Evolutionary conservation across 345 rosid species (phyloP), one percentile per base, ranked within the genome.

Genomic region (Luvunga scandens): DNA sequence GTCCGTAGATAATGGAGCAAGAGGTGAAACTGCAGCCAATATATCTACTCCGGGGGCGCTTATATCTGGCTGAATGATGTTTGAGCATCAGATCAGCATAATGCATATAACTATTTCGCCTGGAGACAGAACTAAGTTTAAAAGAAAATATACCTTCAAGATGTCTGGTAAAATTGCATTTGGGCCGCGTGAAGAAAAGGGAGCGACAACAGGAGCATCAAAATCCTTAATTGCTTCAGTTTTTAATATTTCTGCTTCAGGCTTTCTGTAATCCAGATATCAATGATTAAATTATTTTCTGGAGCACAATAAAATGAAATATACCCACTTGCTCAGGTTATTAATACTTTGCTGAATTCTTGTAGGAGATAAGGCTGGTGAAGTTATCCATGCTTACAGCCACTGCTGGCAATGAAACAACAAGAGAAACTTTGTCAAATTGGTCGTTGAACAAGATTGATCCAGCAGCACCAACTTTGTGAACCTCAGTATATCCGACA

Each of bases 111-210:
- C 16, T 68, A 13, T 2, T n/a, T 68, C 56, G 14, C 3, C 7
- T 9, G 30, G 25, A 6, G 21, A 68, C 1, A 68, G 56, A 4
- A 18, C 30, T 42, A 9, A 14, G 67, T 36, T 38, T 14, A n/a
- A 1, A 27, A 4, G 7, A 28, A 19, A 28, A 57, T 22, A 57
- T 39, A 73, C 76, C 76, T 73, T 73, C 31, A 81, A 21, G 14
- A 90, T 78, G 76, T 84, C 83, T 13, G 67, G 65, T 16, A 55
- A 16, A 24, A 81, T 62, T 0, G 0, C 0, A 77, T 81, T 86
- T 24, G 90, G 93, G 0, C 91, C 88, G 0, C 84, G 78, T 2
- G 89, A 84, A 66, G 91, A 88, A 83, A 84, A 88, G 5, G 72
- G 10, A 13, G 88, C 75, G 56, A 80, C 81, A 21, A 45, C 24